These are phyloP conservation scores for Colletotrichum sidae DNA, from an alignment of 2,329 filamentous ascomycete genomes.

Conservation along the genomic window DNA sequence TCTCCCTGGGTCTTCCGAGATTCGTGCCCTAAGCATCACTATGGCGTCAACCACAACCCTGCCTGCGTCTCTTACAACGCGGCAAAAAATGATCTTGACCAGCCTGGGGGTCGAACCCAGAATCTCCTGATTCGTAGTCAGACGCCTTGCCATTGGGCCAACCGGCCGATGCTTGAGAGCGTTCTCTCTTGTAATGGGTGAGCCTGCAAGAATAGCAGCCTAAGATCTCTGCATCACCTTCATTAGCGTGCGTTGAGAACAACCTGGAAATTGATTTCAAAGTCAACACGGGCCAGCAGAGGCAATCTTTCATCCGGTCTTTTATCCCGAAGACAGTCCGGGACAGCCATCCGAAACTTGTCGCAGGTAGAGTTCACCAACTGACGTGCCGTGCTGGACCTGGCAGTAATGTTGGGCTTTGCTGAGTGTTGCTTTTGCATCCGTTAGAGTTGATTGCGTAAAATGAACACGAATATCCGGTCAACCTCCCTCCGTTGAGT, in stretches of 20 bases:
- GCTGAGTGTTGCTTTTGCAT: no score
- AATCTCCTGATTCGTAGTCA: conserved; percentile 49
- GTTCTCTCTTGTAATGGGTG: background rate
- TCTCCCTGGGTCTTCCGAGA: conserved; percentile 6
- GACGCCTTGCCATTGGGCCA: conserved; percentile 57
- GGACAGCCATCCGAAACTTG: background rate
- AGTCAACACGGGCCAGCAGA: background rate
- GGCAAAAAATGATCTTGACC: conserved; percentile 23
- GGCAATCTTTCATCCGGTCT: background rate
- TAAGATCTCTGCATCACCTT: background rate
- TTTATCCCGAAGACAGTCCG: background rate
- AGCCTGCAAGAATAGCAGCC: background rate
- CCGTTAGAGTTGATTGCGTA: no score
- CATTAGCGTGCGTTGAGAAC: background rate
- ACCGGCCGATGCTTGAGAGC: conserved; percentile 24
- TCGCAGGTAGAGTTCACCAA: background rate
- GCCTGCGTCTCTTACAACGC: no score
- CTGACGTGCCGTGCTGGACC: background rate
- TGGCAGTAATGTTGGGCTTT: no score
- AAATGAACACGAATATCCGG: no score
- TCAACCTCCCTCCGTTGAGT: no score
- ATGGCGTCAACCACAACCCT: background rate
- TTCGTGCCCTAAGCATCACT: conserved; percentile 13
- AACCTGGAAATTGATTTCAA: background rate
- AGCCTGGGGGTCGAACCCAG: conserved; percentile 38